phyloP scores from a whole-genome alignment of 805 yeast genomes.

The Danielia reshetovae region DNA sequence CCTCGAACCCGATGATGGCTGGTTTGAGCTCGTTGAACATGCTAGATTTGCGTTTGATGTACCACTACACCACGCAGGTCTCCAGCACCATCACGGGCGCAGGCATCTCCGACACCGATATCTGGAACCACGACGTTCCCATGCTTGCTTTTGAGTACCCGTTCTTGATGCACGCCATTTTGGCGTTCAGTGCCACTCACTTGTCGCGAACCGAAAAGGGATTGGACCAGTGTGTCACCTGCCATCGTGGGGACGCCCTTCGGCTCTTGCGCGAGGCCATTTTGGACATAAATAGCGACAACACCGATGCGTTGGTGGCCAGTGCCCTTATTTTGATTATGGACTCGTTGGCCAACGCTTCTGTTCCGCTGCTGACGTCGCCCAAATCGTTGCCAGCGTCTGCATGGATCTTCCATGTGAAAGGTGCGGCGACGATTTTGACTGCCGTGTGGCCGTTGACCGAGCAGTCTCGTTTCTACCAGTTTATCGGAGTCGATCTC shows the following conservation, averaged over 20 bases:
- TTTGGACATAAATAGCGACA: conserved; percentile 72
- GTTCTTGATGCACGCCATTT: conserved; percentile 84
- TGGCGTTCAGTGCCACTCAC: conserved; percentile 92
- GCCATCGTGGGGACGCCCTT: conserved; percentile 85
- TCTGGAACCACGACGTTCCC: conserved; percentile 88
- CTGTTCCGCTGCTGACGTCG: conserved; percentile 47
- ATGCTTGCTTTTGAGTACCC: conserved; percentile 84
- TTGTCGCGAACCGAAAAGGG: conserved; percentile 72
- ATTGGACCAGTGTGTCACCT: conserved; percentile 74
- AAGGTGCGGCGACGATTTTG: conserved; percentile 93
- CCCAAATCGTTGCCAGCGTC: conserved; percentile 75
- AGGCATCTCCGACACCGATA: conserved; percentile 78
- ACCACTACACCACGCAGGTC: conserved; percentile 81
- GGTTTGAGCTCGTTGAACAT: conserved; percentile 43
- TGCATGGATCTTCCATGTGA: conserved; percentile 96
- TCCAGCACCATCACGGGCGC: conserved; percentile 87
- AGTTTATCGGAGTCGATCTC: conserved; percentile 74
- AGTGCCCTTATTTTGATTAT: conserved; percentile 83
- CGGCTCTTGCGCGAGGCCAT: conserved; percentile 81
- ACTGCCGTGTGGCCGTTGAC: conserved; percentile 93
- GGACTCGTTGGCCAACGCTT: conserved; percentile 93
- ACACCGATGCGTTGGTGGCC: conserved; percentile 91
- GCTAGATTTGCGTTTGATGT: conserved; percentile 77
- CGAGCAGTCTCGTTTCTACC: conserved; percentile 40
- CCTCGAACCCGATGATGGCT: neutral